A percentile compares a stretch with the other conserved stretches of the same genome.
phyloP scores from a whole-genome alignment of 805 yeast genomes.

The Nakazawaea laoshanensis region DNA sequence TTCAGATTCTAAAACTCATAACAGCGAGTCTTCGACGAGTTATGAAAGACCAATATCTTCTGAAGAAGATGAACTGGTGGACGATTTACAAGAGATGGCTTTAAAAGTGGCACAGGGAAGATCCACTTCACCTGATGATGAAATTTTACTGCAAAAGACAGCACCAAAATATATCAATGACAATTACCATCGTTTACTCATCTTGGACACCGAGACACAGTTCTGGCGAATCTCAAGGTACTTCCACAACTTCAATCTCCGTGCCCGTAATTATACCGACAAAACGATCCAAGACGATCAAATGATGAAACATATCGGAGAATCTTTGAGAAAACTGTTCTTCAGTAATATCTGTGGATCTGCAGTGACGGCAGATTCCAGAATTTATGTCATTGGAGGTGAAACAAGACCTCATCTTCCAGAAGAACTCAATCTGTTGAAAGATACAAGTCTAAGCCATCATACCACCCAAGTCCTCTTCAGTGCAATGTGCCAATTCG shows the following conservation, averaged over 20 bases:
- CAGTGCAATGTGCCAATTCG: constrained; percentile 7
- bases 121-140: background rate
- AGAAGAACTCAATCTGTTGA: constrained; percentile 1
- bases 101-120: background rate
- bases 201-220: constrained; percentile 7
- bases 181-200: constrained; percentile 6
- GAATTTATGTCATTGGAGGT: constrained; percentile 9
- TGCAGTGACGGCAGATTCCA: constrained; percentile 2
- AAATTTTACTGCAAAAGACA: background rate
- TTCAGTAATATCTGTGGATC: constrained; percentile 11
- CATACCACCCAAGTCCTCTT: constrained; percentile 1
- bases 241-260: constrained; percentile 8
- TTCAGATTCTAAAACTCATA: too few species aligned
- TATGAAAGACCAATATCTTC: background rate
- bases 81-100: constrained; percentile 6
- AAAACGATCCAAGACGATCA: background rate
- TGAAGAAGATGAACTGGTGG: background rate
- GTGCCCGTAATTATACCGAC: constrained; percentile 3
- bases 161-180: background rate
- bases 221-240: constrained; percentile 7
- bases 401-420: constrained; percentile 9
- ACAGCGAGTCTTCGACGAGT: background rate
- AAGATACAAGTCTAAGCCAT: constrained; percentile 1
- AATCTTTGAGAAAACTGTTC: constrained; percentile 6
- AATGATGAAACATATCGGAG: background rate